Base-by-base conservation (phyloP, 129 eudicot genomes). In the Erigeron canadensis region DNA sequence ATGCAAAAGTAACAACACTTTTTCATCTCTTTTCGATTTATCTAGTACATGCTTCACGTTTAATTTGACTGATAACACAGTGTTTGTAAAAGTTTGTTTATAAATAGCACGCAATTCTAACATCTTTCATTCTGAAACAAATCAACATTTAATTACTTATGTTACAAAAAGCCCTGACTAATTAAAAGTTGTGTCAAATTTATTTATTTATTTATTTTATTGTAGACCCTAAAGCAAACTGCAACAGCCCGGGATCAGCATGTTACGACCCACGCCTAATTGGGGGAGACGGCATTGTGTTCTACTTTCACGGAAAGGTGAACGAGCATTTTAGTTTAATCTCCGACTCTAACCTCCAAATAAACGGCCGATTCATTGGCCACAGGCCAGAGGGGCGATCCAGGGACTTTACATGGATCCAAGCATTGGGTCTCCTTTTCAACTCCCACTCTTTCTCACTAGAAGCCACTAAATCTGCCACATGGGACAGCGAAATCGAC, bases 331-430 rank as follows among this genome's bases (percentile, higher is more conserved):
- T 87, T 85, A 75, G 72, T 76, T 81, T 90, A 42, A 77, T 90
- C 28, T 85, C 97, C 16, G 95, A 90, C 41, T 28, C 61, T 11
- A 83, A 85, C 76, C 89, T 90, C 53, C 97, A 90, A 70, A 85
- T 90, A 67, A 90, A 90, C 50, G 91, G 88, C 7, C 91, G 81
- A 5, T 87, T 90, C 84, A 90, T 87, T 6, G 95, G 95, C 22
- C 83, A 72, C 55, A 76, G 89, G 1, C 96, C 96, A 4, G 66
- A 77, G 1, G 91, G 94, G 15, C 60, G 91, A 45, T 28, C 84
- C 37, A 69, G 95, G 10, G 95, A 87, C 81, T 90, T 74, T 84
- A 90, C 96, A 1, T 90, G 96, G 96, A 83, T 90, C 67, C 95
- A 90, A 79, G 88, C 95, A 45, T 34, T 90, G 12, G 94, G 94